Evolutionary conservation across 495 filamentous ascomycete genomes (phyloP), one percentile per base, ranked within the genome.

Genomic region (Hamigera avellanea): DNA sequence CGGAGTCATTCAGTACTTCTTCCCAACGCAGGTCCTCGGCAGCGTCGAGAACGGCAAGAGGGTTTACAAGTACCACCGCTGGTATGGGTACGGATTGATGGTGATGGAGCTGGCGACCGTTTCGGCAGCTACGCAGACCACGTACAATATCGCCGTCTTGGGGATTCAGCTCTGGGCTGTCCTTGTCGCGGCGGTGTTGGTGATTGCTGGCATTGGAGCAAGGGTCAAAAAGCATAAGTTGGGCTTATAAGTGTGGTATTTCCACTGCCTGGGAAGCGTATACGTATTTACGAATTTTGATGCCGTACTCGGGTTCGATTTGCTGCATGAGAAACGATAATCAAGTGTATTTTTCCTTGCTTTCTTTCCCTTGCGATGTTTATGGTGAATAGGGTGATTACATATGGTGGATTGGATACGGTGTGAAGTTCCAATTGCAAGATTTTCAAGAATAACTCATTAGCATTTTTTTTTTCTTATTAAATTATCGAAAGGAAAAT

Each of bases 21-120:
- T 72, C 3, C 87, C 87, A 0, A 40, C 42, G 0, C 29, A 35
- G 3, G 37, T 93, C 0, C 84, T 86, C 41, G 88, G 88, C 14
- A 76, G 84, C 42, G 77, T 77, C 37, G 78, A 82, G 16, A 80
- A 75, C 1, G 89, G 85, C 19, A 93, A 87, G 67, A 64, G 58
- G 25, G 43, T 91, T 21, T 96, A 87, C 63, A 94, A 93, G 53
- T 95, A 87, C 47, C 89, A 95, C 56, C 76, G 89, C 10, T 58
- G 66, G 38, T 65, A 62, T n/a, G 89, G 89, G 13, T 96, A 96
- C 57, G 44, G 75, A 25, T 57, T 87, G 42, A 50, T 93, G 32
- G 39, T 76, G 33, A 39, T 89, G 53, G 69, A 81, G 46, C 60
- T 91, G 46, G 75, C 72, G 19, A 89, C 86, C 8, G 69, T 94